Conservation (phyloP, 257 asterid species). For the Euphrasia confusa region DNA sequence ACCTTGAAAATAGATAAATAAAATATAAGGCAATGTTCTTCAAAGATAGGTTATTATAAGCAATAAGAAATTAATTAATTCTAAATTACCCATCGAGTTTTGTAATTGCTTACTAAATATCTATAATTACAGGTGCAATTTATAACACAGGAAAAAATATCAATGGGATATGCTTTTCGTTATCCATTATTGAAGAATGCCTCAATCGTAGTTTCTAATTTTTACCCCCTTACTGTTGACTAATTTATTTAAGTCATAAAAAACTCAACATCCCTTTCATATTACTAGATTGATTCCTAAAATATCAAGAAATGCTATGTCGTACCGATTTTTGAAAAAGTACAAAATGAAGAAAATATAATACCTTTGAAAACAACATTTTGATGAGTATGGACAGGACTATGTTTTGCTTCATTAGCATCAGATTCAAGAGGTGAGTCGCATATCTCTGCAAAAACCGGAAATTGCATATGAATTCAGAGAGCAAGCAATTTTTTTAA, state of each 20-base stretch:
- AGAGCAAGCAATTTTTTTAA: background rate
- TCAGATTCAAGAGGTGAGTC: slow-evolving; percentile 21
- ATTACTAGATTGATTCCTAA: background rate
- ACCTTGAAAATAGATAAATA: slow-evolving; percentile 40
- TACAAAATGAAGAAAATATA: background rate
- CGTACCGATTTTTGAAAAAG: background rate
- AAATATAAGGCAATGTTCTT: background rate
- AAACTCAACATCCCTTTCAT: background rate
- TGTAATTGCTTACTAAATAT: too few relatives aligned
- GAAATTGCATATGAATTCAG: background rate
- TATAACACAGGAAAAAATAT: too few relatives aligned
- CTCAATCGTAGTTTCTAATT: too few relatives aligned
- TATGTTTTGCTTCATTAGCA: slow-evolving; percentile 37
- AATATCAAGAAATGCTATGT: background rate
- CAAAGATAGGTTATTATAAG: too few relatives aligned
- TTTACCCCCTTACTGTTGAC: too few relatives aligned
- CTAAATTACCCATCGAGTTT: too few relatives aligned
- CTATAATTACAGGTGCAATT: too few relatives aligned
- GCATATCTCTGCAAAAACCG: slow-evolving; percentile 37
- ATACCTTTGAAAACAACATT: slow-evolving; percentile 72
- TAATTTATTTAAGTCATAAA: too few relatives aligned
- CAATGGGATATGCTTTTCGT: too few relatives aligned
- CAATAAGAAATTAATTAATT: too few relatives aligned
- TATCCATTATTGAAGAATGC: too few relatives aligned
- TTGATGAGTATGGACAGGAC: slow-evolving; percentile 38